Evolutionary conservation across 176 grass and related monocot species (phyloP).

Genomic region (Aegilops speltoides): DNA sequence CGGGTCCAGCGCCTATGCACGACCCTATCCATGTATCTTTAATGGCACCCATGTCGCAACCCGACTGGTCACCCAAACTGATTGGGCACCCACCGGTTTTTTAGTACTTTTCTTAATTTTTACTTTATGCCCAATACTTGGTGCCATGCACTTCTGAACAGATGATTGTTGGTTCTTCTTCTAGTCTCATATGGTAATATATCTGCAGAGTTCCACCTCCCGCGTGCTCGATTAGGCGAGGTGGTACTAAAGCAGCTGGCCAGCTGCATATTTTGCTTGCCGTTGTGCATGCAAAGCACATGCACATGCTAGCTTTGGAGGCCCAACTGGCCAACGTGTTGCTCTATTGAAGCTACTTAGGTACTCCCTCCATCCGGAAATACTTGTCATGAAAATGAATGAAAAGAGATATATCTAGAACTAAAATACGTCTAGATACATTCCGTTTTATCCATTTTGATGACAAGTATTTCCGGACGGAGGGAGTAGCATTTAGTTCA

Average conservation of each 20-base stretch:
- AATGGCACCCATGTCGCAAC: background rate
- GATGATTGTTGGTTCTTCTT: background rate
- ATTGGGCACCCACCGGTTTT: background rate
- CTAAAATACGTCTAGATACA: too few species aligned
- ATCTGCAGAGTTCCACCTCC: background rate
- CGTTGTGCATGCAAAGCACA: too few species aligned
- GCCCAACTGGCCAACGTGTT: too few species aligned
- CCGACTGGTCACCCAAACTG: background rate
- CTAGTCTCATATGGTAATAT: background rate
- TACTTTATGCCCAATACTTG: background rate
- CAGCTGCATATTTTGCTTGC: too few species aligned
- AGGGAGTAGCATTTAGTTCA: too few species aligned
- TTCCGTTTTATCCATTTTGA: too few species aligned
- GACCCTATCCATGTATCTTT: background rate
- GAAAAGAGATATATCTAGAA: too few species aligned
- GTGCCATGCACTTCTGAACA: background rate
- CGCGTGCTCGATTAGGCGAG: background rate
- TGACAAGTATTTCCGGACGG: too few species aligned
- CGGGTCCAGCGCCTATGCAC: background rate
- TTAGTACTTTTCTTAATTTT: background rate
- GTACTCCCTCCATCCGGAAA: too few species aligned
- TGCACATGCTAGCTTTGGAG: too few species aligned
- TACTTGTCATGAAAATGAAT: too few species aligned
- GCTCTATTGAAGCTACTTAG: too few species aligned
- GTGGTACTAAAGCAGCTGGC: background rate